Base-by-base conservation (phyloP, 1,139 yeast species). In the Pichia sp. region DNA sequence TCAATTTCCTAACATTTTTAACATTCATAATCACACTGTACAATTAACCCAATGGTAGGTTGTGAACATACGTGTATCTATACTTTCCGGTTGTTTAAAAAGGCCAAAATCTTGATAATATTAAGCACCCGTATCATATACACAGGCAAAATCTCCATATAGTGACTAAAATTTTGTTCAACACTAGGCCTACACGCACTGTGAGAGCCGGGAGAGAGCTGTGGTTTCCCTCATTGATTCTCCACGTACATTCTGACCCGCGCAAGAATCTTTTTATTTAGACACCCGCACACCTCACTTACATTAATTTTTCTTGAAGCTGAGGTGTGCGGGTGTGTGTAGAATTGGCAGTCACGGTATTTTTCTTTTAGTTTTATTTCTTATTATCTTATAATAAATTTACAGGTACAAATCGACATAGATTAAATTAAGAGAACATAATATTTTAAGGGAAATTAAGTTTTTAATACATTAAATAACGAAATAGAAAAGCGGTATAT, bases 11-110 rank as follows among this genome's bases (percentile, higher is more conserved):
- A 10, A 16, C 2, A 10, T 28, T 16, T 28, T 15, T 18, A 14
- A 11, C 2, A 26, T 14, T 15, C 8, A n/a, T n/a, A n/a, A n/a
- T n/a, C n/a, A n/a, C n/a, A n/a, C n/a, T n/a, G n/a, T n/a, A n/a
- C n/a, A n/a, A n/a, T n/a, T n/a, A n/a, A n/a, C n/a, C n/a, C n/a
- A n/a, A n/a, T n/a, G n/a, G n/a, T n/a, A n/a, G n/a, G n/a, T 24
- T 11, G 6, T 18, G 30, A 26, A 38, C 41, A 38, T 38, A 38
- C 41, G 30, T 38, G 31, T 33, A 38, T 38, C 39, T 30, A 34
- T 22, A 18, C 8, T 28, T 28, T 33, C 33, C 37, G 33, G 33
- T 33, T 24, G 37, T 9, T 27, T 21, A 16, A 14, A 27, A 14
- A 19, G 14, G 19, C 26, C 37, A 14, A 34, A 33, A 27, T 22